Evolutionary conservation across 2,329 filamentous ascomycete genomes (phyloP).

Genomic region (Fusarium caatingaense): DNA sequence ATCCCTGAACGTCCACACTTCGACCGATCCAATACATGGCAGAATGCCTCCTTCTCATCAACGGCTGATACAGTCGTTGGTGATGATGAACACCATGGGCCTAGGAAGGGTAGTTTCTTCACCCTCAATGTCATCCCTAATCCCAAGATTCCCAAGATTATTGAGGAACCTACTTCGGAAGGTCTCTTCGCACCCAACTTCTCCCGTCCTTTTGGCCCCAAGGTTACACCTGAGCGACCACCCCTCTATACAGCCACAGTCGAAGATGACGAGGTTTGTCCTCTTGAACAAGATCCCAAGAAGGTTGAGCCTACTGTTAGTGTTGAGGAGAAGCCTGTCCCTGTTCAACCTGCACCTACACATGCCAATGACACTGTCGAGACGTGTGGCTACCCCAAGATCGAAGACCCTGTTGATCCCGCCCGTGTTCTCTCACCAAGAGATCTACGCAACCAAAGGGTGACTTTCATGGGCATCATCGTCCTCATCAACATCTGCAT

Average conservation of each 20-base stretch:
- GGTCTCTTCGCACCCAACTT: background rate
- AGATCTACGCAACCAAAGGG: slow-evolving; percentile 35
- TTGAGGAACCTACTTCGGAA: background rate
- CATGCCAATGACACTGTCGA: slow-evolving; percentile 20
- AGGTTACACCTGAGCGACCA: background rate
- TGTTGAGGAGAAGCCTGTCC: background rate
- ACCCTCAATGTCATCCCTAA: background rate
- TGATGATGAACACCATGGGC: background rate
- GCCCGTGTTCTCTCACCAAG: slow-evolving; percentile 14
- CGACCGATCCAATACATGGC: background rate
- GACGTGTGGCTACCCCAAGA: slow-evolving; percentile 28
- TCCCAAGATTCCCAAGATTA: background rate
- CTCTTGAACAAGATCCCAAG: background rate
- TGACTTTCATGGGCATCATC: slow-evolving; percentile 29
- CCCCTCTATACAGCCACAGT: background rate
- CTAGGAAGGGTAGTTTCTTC: background rate
- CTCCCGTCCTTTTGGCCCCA: background rate
- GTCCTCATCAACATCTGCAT: slow-evolving; percentile 35
- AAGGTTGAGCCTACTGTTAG: background rate
- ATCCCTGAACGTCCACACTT: background rate
- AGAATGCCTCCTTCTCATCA: slow-evolving; percentile 17
- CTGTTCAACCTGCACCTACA: background rate
- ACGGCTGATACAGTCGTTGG: slow-evolving; percentile 19
- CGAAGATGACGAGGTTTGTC: background rate
- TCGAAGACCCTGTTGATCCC: slow-evolving; percentile 36